Conservation (phyloP, 768 basidiomycete genomes). For the Gloeostereum incarnatum region DNA sequence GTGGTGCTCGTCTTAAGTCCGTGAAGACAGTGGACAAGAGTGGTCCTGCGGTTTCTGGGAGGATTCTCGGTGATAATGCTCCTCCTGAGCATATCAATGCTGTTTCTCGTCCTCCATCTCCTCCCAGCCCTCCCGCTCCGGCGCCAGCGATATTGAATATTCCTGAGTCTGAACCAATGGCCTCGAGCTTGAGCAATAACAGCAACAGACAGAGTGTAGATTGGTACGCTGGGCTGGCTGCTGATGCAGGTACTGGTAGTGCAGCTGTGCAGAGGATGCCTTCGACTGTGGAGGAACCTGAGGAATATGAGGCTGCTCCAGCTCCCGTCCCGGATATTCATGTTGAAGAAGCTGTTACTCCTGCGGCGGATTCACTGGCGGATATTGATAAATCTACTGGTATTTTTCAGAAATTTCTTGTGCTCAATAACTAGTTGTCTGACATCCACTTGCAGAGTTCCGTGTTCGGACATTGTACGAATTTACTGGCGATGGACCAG, state of each 20-base stretch:
- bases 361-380: slow-evolving; percentile 42
- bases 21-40: slow-evolving; percentile 82
- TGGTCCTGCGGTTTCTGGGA: slow-evolving; percentile 57
- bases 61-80: slow-evolving; percentile 65
- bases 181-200: slow-evolving; percentile 20
- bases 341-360: slow-evolving; percentile 33
- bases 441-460: slow-evolving; percentile 36
- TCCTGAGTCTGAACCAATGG: slow-evolving; percentile 18
- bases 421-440: slow-evolving; percentile 3
- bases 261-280: slow-evolving; percentile 31
- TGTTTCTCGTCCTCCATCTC: slow-evolving; percentile 31
- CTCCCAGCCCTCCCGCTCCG: slow-evolving; percentile 22
- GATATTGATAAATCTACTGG: slow-evolving; percentile 64
- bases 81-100: slow-evolving; percentile 63
- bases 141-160: slow-evolving; percentile 12
- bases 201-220: slow-evolving; percentile 74
- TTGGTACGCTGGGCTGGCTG: slow-evolving; percentile 86
- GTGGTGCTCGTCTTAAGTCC: slow-evolving; percentile 62
- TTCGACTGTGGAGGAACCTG: slow-evolving; percentile 52
- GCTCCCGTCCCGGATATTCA: slow-evolving; percentile 45
- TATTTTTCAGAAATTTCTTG: slow-evolving; percentile 23
- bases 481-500: slow-evolving; percentile 78
- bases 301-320: slow-evolving; percentile 32
- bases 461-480: slow-evolving; percentile 76
- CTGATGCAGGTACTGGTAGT: slow-evolving; percentile 36